Evolutionary conservation across 106 monocot genomes (phyloP), one percentile per base, ranked within the genome.

Genomic region (Acorus gramineus): DNA sequence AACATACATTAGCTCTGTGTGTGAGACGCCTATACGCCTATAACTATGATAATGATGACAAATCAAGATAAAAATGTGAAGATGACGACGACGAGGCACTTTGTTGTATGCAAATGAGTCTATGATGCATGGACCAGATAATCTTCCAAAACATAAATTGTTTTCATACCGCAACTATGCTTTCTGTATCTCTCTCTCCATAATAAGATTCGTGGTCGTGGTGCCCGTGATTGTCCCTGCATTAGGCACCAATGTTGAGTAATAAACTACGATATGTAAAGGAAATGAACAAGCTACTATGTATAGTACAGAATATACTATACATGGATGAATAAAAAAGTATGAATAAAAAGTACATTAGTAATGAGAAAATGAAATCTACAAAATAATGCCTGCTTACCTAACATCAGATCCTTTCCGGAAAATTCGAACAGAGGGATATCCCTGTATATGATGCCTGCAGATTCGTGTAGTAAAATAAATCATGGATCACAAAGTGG

Each of bases 361-460:
- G 10, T 47, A 62, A 11, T 62, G 7, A 62, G 4, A 62, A 14
- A 2, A 5, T 12, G 4, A 50, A 49, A 5, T 50, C 14, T 47
- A 28, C 28, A 28, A 28, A 28, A 28, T 28, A 28, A 28, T 28
- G 28, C 6, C 13, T 57, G 14, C 71, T 81, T 87, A 96, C 96
- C 82, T 90, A 49, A 96, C 9, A 79, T 96, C 96, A 71, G 47
- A 87, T 72, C 96, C 96, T 77, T 85, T 96, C 14, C 87, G 80
- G 69, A 87, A 96, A 70, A 96, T 90, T 52, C 96, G 82, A 64
- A 96, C 81, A 49, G 96, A 96, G 58, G 96, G 96, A 64, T 96
- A 96, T 4, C 87, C 95, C 61, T 96, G 95, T 59, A 96, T 85
- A 73, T 96, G 95, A 77, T 96, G 77, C 82, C 95, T 95, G 77